These are phyloP conservation scores for Fusarium dlaminii DNA, from an alignment of 2,329 filamentous ascomycete genomes.

Conservation along the genomic window DNA sequence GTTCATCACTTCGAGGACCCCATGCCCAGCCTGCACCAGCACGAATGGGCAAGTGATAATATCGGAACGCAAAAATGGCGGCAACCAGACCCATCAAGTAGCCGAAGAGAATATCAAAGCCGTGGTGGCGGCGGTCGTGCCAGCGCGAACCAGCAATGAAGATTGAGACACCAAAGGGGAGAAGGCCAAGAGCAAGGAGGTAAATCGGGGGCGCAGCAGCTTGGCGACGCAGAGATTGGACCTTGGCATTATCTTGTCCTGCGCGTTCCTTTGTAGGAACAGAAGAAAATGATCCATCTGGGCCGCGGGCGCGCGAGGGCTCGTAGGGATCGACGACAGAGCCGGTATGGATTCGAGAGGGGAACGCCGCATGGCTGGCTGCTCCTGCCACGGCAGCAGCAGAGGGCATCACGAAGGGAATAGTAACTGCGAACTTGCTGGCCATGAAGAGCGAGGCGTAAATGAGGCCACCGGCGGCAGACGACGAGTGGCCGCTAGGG, in stretches of 20 bases:
- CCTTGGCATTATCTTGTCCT: conserved; percentile 45
- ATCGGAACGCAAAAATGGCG: conserved; percentile 80
- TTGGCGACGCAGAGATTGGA: conserved; percentile 65
- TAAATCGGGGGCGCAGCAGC: conserved; percentile 86
- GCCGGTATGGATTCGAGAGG: conserved; percentile 67
- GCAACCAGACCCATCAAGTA: conserved; percentile 77
- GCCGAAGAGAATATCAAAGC: conserved; percentile 92
- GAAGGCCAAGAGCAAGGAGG: conserved; percentile 73
- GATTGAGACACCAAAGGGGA: conserved; percentile 78
- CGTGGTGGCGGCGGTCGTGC: conserved; percentile 89
- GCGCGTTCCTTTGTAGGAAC: conserved; percentile 40
- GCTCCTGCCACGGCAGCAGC: conserved; percentile 57
- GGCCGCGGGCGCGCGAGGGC: conserved; percentile 31
- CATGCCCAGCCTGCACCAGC: conserved; percentile 88
- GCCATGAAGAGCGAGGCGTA: conserved; percentile 90
- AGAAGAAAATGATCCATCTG: conserved; percentile 33
- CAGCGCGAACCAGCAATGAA: conserved; percentile 89
- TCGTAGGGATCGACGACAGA: conserved; percentile 52
- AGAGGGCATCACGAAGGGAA: conserved; percentile 71
- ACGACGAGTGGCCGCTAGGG: conserved; percentile 64
- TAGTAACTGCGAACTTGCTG: conserved; percentile 79
- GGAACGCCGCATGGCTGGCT: conserved; percentile 74
- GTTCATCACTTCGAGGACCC: conserved; percentile 77
- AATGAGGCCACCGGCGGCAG: conserved; percentile 80
- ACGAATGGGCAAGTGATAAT: conserved; percentile 82